Base-by-base conservation (phyloP, 1,139 yeast species). In the Yamadazyma trypodendri region DNA sequence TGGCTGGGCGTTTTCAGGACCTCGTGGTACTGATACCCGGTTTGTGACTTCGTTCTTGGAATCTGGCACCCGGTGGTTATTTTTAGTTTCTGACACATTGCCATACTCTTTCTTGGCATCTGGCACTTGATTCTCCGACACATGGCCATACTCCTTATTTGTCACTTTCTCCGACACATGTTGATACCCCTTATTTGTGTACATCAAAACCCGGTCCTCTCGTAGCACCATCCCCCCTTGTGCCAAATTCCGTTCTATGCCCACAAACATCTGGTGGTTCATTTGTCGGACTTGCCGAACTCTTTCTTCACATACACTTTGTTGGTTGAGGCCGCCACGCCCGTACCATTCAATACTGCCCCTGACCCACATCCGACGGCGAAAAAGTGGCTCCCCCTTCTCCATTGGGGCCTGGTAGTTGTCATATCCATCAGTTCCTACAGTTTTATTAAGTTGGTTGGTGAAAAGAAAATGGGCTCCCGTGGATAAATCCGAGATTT, bases 351-450 rank as follows among this genome's bases (percentile, higher is more conserved):
- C 60, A 21, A 87, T 60, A 18, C 68, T 58, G 1, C 97, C 97
- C 28, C 81, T 79, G 0, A 77, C 81, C 97, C 97, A 90, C 79
- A 90, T 75, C 24, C 97, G 65, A 43, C 94, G 65, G 18, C 62
- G 61, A 53, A 67, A 87, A 6, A 61, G 51, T 32, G 53, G 65
- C 3, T 50, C 14, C 6, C 51, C 50, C 14, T 41, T 44, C 5
- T 43, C 42, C 1, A 42, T 31, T 1, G 96, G 96, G 1, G 92
- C 81, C 56, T 86, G 95, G 50, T 82, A 79, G 40, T 81, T 71
- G 49, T 86, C 95, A 58, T 87, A 90, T 0, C 97, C 97, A 57
- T 90, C 97, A 2, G 52, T 34, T 0, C 84, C 81, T 18, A 87
- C 54, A 3, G 57, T 58, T 0, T 46, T 37, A 46, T 79, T 88